Evolutionary conservation across 352 stramenopile genomes (phyloP), one percentile per base, ranked within the genome.

Genomic region (Pythium guiyangense): DNA sequence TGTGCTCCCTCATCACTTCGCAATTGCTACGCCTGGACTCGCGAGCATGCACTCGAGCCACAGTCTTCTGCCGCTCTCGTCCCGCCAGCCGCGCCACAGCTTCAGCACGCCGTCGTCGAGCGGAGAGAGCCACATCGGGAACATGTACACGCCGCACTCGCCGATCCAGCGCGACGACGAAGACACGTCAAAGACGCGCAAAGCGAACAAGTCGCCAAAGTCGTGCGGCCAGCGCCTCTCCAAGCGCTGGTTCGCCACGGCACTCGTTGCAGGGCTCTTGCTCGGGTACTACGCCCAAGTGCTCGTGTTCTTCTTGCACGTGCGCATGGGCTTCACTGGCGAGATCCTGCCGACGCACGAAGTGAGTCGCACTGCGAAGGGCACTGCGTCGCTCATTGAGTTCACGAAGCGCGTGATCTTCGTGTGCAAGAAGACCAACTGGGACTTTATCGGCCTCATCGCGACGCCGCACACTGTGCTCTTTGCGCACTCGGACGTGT

Each of bases 371-470:
- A 63, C 62, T 26, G 66, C 73, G 54, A 88, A 83, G 52, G 59
- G 75, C 54, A 83, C 74, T 22, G 62, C 68, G 5, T 69, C 70
- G 22, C 65, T 89, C 34, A 59, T 84, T 11, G 67, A 86, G 40
- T 60, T 79, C 54, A 88, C 75, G 22, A 74, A 77, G 47, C 77
- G 73, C 42, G 66, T 90, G 20, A 69, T 88, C 40, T 90, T 87
- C 42, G 79, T 90, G 17, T 85, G 77, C 64, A 72, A 80, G 49
- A 77, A 83, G 57, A 88, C 79, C 52, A 90, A 90, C 48, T 90
- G 79, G 79, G 79, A 90, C 71, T 90, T 83, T 59, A 52, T 90
- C 17, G 79, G 79, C 27, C 77, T 90, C 31, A 72, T 88, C 34
- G 68, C 77, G 40, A 84, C 60, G 18, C 79, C 79, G n/a, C 75